These are phyloP conservation scores for Lagerstroemia speciosa DNA, from an alignment of 345 rosid species.

Conservation along the genomic window DNA sequence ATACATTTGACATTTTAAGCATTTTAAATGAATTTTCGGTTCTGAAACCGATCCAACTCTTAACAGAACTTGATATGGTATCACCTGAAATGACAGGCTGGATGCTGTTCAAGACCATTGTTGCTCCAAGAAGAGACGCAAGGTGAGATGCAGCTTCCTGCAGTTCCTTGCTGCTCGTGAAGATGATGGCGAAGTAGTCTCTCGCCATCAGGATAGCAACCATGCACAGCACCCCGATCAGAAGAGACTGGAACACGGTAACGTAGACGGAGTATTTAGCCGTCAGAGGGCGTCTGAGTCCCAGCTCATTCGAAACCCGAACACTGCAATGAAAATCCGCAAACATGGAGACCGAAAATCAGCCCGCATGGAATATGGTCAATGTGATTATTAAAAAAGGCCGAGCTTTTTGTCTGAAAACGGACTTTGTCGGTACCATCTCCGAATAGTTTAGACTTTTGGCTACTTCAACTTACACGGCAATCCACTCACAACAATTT, in stretches of 20 bases:
- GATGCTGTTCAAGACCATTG: constrained; percentile 79
- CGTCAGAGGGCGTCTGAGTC: constrained; percentile 54
- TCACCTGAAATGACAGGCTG: constrained; percentile 87
- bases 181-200: constrained; percentile 49
- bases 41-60: too few relatives aligned
- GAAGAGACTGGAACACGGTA: constrained; percentile 41
- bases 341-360: not conserved
- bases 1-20: not conserved
- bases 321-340: constrained; percentile 29
- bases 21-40: not conserved
- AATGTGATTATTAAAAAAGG: too few relatives aligned
- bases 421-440: too few relatives aligned
- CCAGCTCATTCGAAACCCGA: constrained; percentile 77
- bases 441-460: too few relatives aligned
- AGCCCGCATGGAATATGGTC: too few relatives aligned
- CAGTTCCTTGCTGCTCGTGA: constrained; percentile 46
- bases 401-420: too few relatives aligned
- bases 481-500: too few relatives aligned
- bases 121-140: constrained; percentile 58
- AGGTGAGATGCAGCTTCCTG: constrained; percentile 46
- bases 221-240: constrained; percentile 60
- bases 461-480: too few relatives aligned
- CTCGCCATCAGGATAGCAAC: constrained; percentile 36
- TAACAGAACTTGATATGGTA: too few relatives aligned
- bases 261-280: constrained; percentile 69